Percentiles rank a stretch among this genome's conserved stretches.
phyloP scores from a whole-genome alignment of 2,329 filamentous ascomycete species.

The Tolypocladium amazonense region DNA sequence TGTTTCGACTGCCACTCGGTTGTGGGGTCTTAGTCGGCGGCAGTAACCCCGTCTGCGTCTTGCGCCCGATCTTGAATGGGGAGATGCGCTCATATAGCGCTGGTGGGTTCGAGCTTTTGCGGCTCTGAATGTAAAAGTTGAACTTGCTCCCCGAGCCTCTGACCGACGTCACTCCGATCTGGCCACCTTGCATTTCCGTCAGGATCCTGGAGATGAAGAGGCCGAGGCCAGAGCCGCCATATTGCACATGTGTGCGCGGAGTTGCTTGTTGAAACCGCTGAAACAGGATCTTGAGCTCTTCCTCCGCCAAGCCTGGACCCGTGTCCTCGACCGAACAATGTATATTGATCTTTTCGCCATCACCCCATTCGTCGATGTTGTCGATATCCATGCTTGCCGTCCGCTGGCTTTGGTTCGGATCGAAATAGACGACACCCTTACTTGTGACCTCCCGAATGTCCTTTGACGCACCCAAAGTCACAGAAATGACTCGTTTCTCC shows the following conservation, averaged over 20 bases:
- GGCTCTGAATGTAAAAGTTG: conserved; percentile 64
- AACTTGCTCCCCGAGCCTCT: conserved; percentile 63
- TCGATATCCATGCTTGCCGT: conserved; percentile 29
- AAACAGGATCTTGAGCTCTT: conserved; percentile 57
- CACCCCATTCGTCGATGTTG: conserved; percentile 56
- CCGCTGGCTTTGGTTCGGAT: conserved; percentile 28
- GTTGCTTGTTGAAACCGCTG: conserved; percentile 59
- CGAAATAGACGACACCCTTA: conserved; percentile 35
- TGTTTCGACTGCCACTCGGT: conserved; percentile 5
- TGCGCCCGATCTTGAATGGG: conserved; percentile 23
- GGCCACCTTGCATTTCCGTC: conserved; percentile 66
- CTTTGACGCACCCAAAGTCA: conserved; percentile 54
- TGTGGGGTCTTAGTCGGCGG: conserved; percentile 8
- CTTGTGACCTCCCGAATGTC: conserved; percentile 31
- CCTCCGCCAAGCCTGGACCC: conserved; percentile 52
- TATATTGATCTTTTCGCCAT: conserved; percentile 59
- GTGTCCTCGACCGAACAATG: conserved; percentile 65
- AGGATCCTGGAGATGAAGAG: conserved; percentile 69
- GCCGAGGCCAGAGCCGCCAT: conserved; percentile 59
- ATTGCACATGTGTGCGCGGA: conserved; percentile 60
- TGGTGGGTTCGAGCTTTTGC: conserved; percentile 37
- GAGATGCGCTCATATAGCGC: conserved; percentile 25
- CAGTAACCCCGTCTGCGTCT: conserved; percentile 9
- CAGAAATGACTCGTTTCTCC: conserved; percentile 46
- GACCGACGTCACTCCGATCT: conserved; percentile 61